Evolutionary conservation across 2,329 filamentous ascomycete genomes (phyloP).

Genomic region (Ophiocordyceps camponoti-rufipedis): DNA sequence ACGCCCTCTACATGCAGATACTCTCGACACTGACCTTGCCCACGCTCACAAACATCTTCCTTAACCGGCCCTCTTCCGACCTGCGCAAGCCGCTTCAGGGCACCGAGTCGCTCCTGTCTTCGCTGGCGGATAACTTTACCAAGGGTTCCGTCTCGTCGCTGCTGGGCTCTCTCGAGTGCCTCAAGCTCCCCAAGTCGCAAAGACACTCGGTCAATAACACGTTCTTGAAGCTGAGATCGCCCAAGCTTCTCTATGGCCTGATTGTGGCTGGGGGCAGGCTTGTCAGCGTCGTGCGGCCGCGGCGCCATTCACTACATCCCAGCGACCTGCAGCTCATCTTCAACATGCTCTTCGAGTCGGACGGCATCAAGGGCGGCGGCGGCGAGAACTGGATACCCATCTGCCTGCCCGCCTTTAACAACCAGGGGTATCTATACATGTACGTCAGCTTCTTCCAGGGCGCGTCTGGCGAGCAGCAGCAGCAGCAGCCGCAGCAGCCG

Average conservation of each 20-base stretch:
- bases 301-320: slow-evolving; percentile 87
- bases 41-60: slow-evolving; percentile 71
- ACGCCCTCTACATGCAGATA: slow-evolving; percentile 96
- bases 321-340: slow-evolving; percentile 93
- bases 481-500: slow-evolving; percentile 10
- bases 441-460: slow-evolving; percentile 87
- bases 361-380: slow-evolving; percentile 71
- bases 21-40: slow-evolving; percentile 86
- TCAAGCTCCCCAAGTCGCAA: slow-evolving; percentile 81
- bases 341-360: slow-evolving; percentile 97
- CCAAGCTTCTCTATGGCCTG: slow-evolving; percentile 75
- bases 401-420: slow-evolving; percentile 93
- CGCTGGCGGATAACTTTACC: slow-evolving; percentile 86
- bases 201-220: slow-evolving; percentile 73
- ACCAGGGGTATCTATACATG: slow-evolving; percentile 93
- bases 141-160: slow-evolving; percentile 78
- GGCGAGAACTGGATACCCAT: slow-evolving; percentile 97
- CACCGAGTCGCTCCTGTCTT: slow-evolving; percentile 78
- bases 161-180: slow-evolving; percentile 77
- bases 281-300: slow-evolving; percentile 86
- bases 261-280: slow-evolving; percentile 84
- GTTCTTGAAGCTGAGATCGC: slow-evolving; percentile 59
- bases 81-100: slow-evolving; percentile 77
- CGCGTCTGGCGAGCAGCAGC: slow-evolving; percentile 19
- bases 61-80: slow-evolving; percentile 81